A percentile compares a stretch with the other conserved stretches of the same genome.
These are phyloP conservation scores for Alternaria sp. DNA, from an alignment of 2,329 filamentous ascomycete species.

Conservation along the genomic window DNA sequence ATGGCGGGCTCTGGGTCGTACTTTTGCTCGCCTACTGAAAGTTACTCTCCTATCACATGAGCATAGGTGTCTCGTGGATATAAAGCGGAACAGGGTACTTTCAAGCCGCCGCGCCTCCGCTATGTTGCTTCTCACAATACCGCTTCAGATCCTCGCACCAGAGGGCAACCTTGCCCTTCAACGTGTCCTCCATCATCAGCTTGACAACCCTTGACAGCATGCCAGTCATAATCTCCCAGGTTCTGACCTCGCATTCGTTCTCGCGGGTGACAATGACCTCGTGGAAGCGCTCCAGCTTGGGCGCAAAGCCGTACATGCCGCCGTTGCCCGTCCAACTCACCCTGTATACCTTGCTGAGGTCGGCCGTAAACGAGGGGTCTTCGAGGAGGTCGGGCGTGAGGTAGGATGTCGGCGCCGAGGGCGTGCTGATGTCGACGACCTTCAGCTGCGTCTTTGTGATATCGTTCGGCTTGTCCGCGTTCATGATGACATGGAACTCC, in stretches of 20 bases:
- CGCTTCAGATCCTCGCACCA: conserved; percentile 28
- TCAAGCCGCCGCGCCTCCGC: background rate
- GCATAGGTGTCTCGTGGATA: background rate
- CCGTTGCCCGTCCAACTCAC: conserved; percentile 27
- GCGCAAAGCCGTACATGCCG: conserved; percentile 13
- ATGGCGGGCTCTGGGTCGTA: background rate
- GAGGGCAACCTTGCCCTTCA: conserved; percentile 20
- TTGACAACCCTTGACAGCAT: conserved; percentile 26
- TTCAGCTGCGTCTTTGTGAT: conserved; percentile 19
- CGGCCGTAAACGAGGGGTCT: conserved; percentile 20
- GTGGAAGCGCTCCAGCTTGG: conserved; percentile 24
- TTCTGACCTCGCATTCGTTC: conserved; percentile 25
- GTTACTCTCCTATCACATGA: background rate
- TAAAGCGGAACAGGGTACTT: background rate
- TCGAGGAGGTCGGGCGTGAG: conserved; percentile 9
- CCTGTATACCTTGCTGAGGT: conserved; percentile 24
- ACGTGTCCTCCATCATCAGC: conserved; percentile 17
- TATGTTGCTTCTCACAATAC: conserved; percentile 15
- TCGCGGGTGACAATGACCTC: conserved; percentile 23
- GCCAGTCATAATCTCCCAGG: conserved; percentile 30
- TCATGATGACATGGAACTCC: conserved; percentile 27
- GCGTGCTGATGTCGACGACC: conserved; percentile 27
- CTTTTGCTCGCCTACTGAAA: background rate
- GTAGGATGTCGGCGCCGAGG: conserved; percentile 18
- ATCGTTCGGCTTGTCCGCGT: conserved; percentile 8